Evolutionary conservation across 768 basidiomycete genomes (phyloP).

Genomic region (Tulasnella sp.): DNA sequence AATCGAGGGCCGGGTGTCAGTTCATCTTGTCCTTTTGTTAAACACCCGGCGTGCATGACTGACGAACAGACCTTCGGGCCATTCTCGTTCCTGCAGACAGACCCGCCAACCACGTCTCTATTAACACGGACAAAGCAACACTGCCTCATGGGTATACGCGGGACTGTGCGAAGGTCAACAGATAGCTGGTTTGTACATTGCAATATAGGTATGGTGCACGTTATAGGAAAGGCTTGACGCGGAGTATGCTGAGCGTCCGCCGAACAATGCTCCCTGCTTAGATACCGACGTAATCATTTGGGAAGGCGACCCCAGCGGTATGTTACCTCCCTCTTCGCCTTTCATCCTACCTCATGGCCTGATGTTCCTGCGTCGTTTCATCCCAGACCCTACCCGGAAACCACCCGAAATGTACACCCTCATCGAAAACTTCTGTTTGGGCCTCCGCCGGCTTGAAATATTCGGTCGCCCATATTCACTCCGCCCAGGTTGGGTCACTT

Average conservation of each 20-base stretch:
- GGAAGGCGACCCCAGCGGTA: slow-evolving; percentile 74
- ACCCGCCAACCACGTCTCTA: slow-evolving; percentile 79
- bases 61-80: neutral
- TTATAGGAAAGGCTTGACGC: no score
- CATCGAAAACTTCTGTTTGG: slow-evolving; percentile 97
- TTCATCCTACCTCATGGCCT: neutral
- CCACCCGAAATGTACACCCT: slow-evolving; percentile 95
- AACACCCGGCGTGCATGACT: slow-evolving; percentile 3
- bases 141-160: slow-evolving; percentile 94
- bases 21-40: slow-evolving; percentile 9
- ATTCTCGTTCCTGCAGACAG: slow-evolving; percentile 49
- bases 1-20: slow-evolving; percentile 74
- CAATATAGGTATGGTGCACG: slow-evolving; percentile 66
- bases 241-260: neutral
- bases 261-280: slow-evolving; percentile 36
- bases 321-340: slow-evolving; percentile 18
- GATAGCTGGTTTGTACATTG: slow-evolving; percentile 98
- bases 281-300: slow-evolving; percentile 97
- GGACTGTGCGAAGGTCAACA: slow-evolving; percentile 89
- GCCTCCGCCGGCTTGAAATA: slow-evolving; percentile 83
- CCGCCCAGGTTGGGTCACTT: slow-evolving; percentile 91
- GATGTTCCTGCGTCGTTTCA: neutral
- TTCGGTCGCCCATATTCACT: slow-evolving; percentile 66
- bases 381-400: slow-evolving; percentile 71
- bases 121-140: slow-evolving; percentile 91